Base-by-base conservation (phyloP, 192 early-diverging fungal genomes). In the Linnemannia hyalina region DNA sequence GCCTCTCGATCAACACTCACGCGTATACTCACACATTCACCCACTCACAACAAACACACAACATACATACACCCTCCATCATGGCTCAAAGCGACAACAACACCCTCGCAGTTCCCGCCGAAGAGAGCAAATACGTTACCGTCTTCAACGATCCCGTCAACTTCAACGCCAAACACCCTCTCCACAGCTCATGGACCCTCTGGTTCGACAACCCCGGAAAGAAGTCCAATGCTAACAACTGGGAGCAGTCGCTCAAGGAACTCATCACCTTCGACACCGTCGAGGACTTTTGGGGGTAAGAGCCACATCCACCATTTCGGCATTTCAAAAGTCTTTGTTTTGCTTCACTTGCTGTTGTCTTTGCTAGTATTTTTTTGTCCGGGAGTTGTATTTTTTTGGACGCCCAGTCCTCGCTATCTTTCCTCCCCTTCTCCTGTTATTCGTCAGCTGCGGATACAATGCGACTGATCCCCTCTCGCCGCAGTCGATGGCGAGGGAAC, bases 241-340 rank as follows among this genome's bases (percentile, higher is more conserved):
- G 98, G 98, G 92, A 94, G 40, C 92, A 94, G 47, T 95, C 95
- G 75, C 87, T 99, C 69, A 99, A 98, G 88, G 94, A 95, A 73
- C 87, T 99, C 23, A 94, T 97, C 70, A 98, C 97, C 16, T 92
- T 99, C 44, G 91, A 94, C 76, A 96, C 97, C 0, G 97, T 99
- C 23, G 98, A 99, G 89, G 98, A 99, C 80, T 98, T 98, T 88
- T 99, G 97, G 97, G 95, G 97, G 97, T 96, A 90, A 77, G 89
- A 89, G n/a, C 20, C 3, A 40, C 54, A 2, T 5, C 60, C 11
- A 3, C 29, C 10, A 15, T 65, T 32, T 32, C n/a, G 60, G 26
- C 60, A 29, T 29, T 65, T 63, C 10, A 3, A 3, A 9, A 52
- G 13, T 65, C 69, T 52, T 68, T n/a, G 65, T 75, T 46, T 75